Percentiles rank a stretch among this genome's conserved stretches.
These are phyloP conservation scores for Podospora pseudocomata DNA, from an alignment of 495 filamentous ascomycete species.

Conservation along the genomic window DNA sequence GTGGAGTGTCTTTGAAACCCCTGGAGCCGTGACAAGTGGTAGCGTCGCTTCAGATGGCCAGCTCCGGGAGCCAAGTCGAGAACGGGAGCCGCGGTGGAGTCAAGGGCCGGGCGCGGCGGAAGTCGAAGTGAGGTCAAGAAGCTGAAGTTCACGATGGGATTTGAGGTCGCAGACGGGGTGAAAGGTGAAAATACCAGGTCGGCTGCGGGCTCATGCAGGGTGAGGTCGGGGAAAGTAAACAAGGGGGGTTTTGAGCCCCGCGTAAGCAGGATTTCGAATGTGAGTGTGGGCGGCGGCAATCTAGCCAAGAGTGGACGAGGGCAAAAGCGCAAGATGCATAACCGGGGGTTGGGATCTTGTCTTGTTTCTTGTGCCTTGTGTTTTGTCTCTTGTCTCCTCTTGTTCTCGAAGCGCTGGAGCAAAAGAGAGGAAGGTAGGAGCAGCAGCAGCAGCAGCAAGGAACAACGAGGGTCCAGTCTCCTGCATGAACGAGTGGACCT, in stretches of 20 bases:
- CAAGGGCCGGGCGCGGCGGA: conserved; percentile 22
- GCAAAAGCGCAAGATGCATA: conserved; percentile 3
- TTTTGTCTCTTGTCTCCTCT: not conserved
- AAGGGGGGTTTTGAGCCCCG: not conserved
- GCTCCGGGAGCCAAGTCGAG: conserved; percentile 19
- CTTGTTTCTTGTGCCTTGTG: not conserved
- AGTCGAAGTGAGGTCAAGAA: conserved; percentile 14
- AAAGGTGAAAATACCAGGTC: not conserved
- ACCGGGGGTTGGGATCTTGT: not conserved
- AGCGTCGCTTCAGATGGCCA: conserved; percentile 20
- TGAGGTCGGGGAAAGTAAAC: conserved; percentile 11
- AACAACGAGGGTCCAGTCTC: conserved; percentile 25
- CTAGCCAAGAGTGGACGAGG: conserved; percentile 16
- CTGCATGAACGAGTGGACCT: conserved; percentile 31
- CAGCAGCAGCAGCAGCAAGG: conserved; percentile 16
- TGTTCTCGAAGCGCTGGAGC: not conserved
- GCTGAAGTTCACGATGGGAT: conserved; percentile 8
- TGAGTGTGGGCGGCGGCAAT: conserved; percentile 14
- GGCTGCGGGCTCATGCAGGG: conserved; percentile 3
- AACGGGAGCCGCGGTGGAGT: conserved; percentile 18
- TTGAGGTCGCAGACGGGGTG: not conserved
- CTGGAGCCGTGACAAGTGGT: conserved; percentile 15
- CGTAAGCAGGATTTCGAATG: not conserved
- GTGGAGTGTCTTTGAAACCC: conserved; percentile 1
- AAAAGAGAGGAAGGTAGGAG: conserved; percentile 16